phyloP scores from a whole-genome alignment of 2,329 filamentous ascomycete genomes.

The Colletotrichum horii region DNA sequence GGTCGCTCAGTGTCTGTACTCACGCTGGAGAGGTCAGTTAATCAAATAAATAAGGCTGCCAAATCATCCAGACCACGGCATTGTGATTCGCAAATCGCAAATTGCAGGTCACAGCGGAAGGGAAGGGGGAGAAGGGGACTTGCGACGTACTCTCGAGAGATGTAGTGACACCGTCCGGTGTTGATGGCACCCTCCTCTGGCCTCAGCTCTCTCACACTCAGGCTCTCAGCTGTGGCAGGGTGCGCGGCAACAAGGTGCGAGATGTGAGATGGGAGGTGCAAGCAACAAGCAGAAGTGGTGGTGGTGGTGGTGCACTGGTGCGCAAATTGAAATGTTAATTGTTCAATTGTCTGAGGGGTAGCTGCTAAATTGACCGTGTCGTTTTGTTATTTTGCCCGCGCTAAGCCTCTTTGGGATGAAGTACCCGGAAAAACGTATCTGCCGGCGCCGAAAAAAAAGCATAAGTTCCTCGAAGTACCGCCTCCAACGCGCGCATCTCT shows the following conservation, averaged over 20 bases:
- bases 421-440: no score
- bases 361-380: no score
- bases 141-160: not conserved
- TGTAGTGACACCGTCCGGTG: not conserved
- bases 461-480: no score
- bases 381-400: no score
- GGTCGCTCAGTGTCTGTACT: not conserved
- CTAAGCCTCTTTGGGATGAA: no score
- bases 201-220: not conserved
- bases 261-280: not conserved
- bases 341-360: constrained; percentile 4
- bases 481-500: no score
- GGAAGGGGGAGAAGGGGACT: not conserved
- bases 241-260: not conserved
- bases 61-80: not conserved
- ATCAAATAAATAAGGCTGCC: not conserved
- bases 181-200: not conserved
- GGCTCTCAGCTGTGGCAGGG: not conserved
- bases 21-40: not conserved
- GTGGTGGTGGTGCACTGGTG: not conserved
- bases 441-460: no score
- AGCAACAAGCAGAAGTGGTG: not conserved
- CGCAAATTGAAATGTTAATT: not conserved
- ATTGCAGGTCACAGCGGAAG: not conserved
- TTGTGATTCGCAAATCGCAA: not conserved